A percentile compares a stretch with the other conserved stretches of the same genome.
These are phyloP conservation scores for Chlorella sp. DNA, from an alignment of 139 green algal genomes.

Conservation along the genomic window DNA sequence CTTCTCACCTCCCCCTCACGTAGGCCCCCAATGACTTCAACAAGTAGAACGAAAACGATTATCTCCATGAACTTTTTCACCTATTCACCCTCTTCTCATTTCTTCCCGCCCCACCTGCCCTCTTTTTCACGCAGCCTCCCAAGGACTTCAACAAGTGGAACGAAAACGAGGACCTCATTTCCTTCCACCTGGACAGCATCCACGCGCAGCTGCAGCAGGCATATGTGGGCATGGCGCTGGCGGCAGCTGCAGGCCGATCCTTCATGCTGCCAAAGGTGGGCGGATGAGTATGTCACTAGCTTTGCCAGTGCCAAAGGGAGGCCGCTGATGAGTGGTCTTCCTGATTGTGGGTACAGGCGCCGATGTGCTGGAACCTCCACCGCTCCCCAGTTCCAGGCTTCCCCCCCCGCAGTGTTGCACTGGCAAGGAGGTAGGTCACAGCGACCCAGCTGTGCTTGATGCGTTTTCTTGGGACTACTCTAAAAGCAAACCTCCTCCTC, in stretches of 20 bases:
- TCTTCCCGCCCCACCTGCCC: not conserved
- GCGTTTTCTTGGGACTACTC: not conserved
- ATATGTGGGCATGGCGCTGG: conserved; percentile 34
- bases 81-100: too few relatives aligned
- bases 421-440: not conserved
- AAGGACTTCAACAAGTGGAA: conserved; percentile 10
- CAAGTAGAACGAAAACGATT: not conserved
- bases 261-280: conserved; percentile 14
- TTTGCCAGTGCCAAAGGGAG: too few relatives aligned
- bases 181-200: conserved; percentile 25
- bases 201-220: conserved; percentile 45
- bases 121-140: not conserved
- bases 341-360: too few relatives aligned
- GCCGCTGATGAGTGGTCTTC: too few relatives aligned
- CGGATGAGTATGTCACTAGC: not conserved
- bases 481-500: too few relatives aligned
- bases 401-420: not conserved
- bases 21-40: not conserved
- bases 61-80: too few relatives aligned
- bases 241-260: not conserved
- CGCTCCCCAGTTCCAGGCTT: not conserved
- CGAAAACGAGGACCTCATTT: conserved; percentile 34
- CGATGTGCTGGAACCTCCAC: not conserved
- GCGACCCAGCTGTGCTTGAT: not conserved
- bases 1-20: not conserved